A percentile compares a stretch with the other conserved stretches of the same genome.
Conservation (phyloP, 257 asterid genomes). For the Leonotis leonurus region DNA sequence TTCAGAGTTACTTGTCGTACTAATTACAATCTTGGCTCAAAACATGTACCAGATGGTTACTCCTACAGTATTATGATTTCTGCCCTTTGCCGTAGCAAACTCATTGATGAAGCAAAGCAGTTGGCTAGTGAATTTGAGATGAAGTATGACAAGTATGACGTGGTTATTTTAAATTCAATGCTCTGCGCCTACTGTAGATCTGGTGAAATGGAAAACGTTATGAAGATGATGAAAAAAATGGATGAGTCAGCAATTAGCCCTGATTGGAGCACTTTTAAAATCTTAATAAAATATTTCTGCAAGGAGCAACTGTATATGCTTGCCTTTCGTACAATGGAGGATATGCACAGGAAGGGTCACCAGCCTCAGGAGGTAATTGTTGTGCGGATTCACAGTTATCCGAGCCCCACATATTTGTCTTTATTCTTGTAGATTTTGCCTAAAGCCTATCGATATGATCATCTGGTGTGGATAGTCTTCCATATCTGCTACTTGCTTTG, state of each 20-base stretch:
- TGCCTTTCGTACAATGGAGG: constrained; percentile 84
- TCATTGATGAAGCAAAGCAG: constrained; percentile 79
- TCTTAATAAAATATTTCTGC: constrained; percentile 78
- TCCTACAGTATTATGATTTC: constrained; percentile 95
- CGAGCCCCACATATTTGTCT: neutral
- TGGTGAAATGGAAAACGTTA: constrained; percentile 89
- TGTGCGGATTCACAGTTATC: constrained; percentile 4
- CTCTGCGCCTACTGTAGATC: constrained; percentile 89
- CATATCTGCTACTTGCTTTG: neutral
- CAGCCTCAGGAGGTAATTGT: constrained; percentile 77
- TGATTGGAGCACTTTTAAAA: constrained; percentile 79
- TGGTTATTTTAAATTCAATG: constrained; percentile 85
- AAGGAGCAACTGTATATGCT: constrained; percentile 69
- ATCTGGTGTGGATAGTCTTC: neutral
- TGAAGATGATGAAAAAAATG: constrained; percentile 95
- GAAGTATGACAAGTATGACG: constrained; percentile 74
- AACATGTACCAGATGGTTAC: constrained; percentile 64
- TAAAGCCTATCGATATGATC: constrained; percentile 1
- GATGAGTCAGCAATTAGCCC: constrained; percentile 76
- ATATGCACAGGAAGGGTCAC: constrained; percentile 85
- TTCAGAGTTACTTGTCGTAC: constrained; percentile 10
- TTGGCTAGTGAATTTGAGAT: constrained; percentile 73
- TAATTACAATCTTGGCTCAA: constrained; percentile 19
- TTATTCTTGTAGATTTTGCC: neutral
- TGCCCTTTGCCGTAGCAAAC: constrained; percentile 72